A percentile compares a stretch with the other conserved stretches of the same genome.
Evolutionary conservation across 106 monocot species (phyloP).

Genomic region (Amphibolis antarctica): DNA sequence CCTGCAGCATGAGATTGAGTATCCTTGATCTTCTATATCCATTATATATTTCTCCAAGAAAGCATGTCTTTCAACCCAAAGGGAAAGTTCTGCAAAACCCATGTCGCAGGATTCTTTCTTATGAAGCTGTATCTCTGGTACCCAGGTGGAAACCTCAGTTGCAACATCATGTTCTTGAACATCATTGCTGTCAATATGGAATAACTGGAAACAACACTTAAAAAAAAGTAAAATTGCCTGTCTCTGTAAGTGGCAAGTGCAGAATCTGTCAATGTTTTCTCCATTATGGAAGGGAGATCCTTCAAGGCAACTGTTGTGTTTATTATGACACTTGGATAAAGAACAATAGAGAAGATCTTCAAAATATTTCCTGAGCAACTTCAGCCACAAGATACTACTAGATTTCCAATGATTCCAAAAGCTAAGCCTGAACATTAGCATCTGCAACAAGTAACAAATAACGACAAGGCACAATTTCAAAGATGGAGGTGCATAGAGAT

Average conservation of each 20-base stretch:
- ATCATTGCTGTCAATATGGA: slow-evolving; percentile 12
- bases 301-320: slow-evolving; percentile 30
- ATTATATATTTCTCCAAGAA: slow-evolving; percentile 8
- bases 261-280: slow-evolving; percentile 12
- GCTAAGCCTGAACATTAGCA: slow-evolving; percentile 71
- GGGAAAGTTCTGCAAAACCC: slow-evolving; percentile 37
- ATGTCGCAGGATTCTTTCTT: slow-evolving; percentile 14
- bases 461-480: neutral
- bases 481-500: neutral
- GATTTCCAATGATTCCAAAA: slow-evolving; percentile 21
- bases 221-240: slow-evolving; percentile 50
- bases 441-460: slow-evolving; percentile 48
- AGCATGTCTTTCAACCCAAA: slow-evolving; percentile 45
- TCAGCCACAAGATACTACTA: slow-evolving; percentile 38
- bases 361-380: slow-evolving; percentile 47
- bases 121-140: slow-evolving; percentile 11
- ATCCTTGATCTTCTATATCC: slow-evolving; percentile 4
- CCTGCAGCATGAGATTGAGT: slow-evolving; percentile 25
- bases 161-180: slow-evolving; percentile 11
- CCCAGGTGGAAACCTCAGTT: slow-evolving; percentile 1
- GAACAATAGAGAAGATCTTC: slow-evolving; percentile 43
- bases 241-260: slow-evolving; percentile 50
- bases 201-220: slow-evolving; percentile 51
- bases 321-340: slow-evolving; percentile 21
- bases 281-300: slow-evolving; percentile 61